Evolutionary conservation across 2,329 filamentous ascomycete species (phyloP).

Genomic region (Trichoderma endophyticum): DNA sequence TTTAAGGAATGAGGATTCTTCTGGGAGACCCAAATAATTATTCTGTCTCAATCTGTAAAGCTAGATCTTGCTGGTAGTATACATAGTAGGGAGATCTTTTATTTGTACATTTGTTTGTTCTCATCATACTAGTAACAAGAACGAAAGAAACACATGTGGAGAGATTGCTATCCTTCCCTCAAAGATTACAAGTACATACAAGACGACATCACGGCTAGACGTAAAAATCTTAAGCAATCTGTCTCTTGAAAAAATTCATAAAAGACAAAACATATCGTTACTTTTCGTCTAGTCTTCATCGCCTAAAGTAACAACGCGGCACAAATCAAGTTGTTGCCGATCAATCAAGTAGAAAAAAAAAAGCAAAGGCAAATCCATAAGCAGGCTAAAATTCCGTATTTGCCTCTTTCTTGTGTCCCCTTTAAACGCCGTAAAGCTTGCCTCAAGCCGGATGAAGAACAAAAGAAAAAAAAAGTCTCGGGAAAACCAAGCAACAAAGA

Average conservation of each 20-base stretch:
- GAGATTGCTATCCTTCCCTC: not conserved
- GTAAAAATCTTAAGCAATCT: not conserved
- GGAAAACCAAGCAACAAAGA: not conserved
- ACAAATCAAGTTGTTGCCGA: not conserved
- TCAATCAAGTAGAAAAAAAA: not conserved
- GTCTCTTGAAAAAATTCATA: not conserved
- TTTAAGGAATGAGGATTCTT: conserved; percentile 22
- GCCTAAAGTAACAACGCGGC: not conserved
- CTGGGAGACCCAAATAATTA: not conserved
- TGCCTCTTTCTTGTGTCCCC: not conserved
- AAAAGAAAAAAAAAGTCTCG: not conserved
- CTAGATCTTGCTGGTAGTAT: not conserved
- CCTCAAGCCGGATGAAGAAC: not conserved
- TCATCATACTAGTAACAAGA: not conserved
- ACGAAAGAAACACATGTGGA: too few relatives aligned
- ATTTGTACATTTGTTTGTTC: not conserved
- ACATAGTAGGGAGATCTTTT: not conserved
- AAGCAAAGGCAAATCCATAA: not conserved
- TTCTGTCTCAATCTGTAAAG: not conserved
- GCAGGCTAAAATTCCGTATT: not conserved
- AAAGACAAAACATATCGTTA: conserved; percentile 5
- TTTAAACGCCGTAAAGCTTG: conserved; percentile 7
- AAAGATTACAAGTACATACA: not conserved
- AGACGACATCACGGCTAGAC: not conserved
- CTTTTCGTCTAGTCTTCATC: conserved; percentile 19